Evolutionary conservation across 495 filamentous ascomycete genomes (phyloP), one percentile per base, ranked within the genome.

Genomic region (Neohortaea acidophila): DNA sequence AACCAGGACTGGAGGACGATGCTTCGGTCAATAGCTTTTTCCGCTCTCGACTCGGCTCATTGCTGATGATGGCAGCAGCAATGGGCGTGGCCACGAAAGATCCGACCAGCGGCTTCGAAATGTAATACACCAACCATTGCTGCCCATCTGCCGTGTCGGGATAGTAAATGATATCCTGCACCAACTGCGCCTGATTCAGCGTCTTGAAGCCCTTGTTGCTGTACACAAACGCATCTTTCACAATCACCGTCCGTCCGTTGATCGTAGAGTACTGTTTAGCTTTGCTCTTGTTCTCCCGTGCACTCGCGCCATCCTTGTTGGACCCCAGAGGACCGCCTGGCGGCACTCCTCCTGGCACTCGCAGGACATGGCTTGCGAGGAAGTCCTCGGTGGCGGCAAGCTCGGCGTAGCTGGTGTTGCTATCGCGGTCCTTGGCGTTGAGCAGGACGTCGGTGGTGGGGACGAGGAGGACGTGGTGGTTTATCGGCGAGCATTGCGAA

Each of bases 161-260:
- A 54, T 89, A 86, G 68, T 81, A 94, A n/a, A 94, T 62, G 26
- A 67, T 68, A 55, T 96, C 91, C 43, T 75, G 72, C 27, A 96
- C 61, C 15, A 99, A 63, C 58, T 89, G 92, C 18, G 84, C 81
- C 54, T 96, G 91, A 37, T 81, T 82, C 38, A 94, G 66, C 15
- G 75, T 76, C 59, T 84, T 91, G 70, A 94, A 96, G 18, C 89
- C 89, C 68, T 94, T 94, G 55, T 99, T 96, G 58, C 77, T 93
- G 59, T 87, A 96, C 9, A 94, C 71, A 48, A 77, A 84, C 33
- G 75, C 73, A 61, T 99, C 91, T 63, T 94, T 96, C 33, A 99
- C 75, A 13, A 96, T 80, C 36, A 99, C 75, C 24, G 82, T 94
- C 45, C 84, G 72, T 25, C 91, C 85, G 60, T 99, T 96, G 48